Conservation (phyloP, 169 alveolate species). For the Cyclospora cayetanensis region DNA sequence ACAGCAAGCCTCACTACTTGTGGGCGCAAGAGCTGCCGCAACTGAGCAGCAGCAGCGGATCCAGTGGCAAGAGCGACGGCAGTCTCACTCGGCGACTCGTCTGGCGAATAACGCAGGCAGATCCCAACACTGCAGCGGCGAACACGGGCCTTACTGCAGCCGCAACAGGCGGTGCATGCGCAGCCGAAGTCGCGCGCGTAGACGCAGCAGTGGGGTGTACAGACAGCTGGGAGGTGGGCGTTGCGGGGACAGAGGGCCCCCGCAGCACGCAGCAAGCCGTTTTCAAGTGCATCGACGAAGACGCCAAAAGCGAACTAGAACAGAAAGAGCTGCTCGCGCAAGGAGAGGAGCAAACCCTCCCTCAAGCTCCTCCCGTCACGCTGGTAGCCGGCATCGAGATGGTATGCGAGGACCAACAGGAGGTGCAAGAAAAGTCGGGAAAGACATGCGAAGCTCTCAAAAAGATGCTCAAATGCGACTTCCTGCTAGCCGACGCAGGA, state of each 20-base stretch:
- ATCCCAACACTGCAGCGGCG: slow-evolving; percentile 44
- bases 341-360: slow-evolving; percentile 24
- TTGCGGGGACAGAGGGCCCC: background rate
- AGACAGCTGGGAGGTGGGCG: slow-evolving; percentile 67
- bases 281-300: slow-evolving; percentile 47
- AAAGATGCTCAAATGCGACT: slow-evolving; percentile 69
- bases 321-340: background rate
- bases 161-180: slow-evolving; percentile 50
- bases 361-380: slow-evolving; percentile 35
- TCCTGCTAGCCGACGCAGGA: slow-evolving; percentile 70
- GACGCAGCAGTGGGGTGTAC: slow-evolving; percentile 60
- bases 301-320: background rate
- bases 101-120: slow-evolving; percentile 60
- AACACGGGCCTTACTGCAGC: slow-evolving; percentile 58
- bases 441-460: slow-evolving; percentile 68
- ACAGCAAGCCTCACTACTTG: slow-evolving; percentile 42
- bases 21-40: slow-evolving; percentile 57
- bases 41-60: background rate
- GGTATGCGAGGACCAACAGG: slow-evolving; percentile 67
- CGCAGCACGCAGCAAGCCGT: slow-evolving; percentile 37
- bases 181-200: slow-evolving; percentile 22
- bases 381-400: slow-evolving; percentile 43
- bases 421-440: slow-evolving; percentile 70
- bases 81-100: background rate
- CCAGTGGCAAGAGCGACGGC: background rate